phyloP scores from a whole-genome alignment of 257 asterid species.

The Capsicum baccatum region DNA sequence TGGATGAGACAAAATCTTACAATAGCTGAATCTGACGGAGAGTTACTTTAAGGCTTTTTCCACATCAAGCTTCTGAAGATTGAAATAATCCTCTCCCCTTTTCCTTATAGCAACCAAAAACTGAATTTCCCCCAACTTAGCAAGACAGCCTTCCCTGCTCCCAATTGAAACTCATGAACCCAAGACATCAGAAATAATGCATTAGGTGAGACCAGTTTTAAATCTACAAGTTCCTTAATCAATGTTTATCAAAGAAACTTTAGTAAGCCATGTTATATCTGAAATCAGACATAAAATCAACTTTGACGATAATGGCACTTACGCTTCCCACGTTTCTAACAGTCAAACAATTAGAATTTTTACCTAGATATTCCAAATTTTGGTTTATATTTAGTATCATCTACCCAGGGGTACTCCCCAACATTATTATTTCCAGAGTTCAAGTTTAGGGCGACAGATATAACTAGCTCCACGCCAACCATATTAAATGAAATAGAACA shows the following conservation, averaged over 20 bases:
- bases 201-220: neutral
- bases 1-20: constrained; percentile 9
- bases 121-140: neutral
- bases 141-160: constrained; percentile 2
- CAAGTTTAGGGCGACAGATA: neutral
- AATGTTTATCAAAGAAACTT: neutral
- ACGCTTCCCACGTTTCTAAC: neutral
- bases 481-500: neutral
- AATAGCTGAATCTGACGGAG: constrained; percentile 17
- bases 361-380: constrained; percentile 1
- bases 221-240: neutral
- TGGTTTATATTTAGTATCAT: neutral
- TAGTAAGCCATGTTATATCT: neutral
- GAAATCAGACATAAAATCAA: neutral
- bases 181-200: neutral
- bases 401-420: neutral
- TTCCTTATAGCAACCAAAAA: neutral
- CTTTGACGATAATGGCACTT: neutral
- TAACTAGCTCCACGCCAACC: neutral
- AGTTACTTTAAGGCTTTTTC: neutral
- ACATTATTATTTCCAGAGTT: neutral
- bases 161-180: neutral
- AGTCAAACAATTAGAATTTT: neutral
- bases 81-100: neutral
- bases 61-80: neutral